phyloP scores from a whole-genome alignment of 805 yeast genomes.

The Teunomyces gatunensis region DNA sequence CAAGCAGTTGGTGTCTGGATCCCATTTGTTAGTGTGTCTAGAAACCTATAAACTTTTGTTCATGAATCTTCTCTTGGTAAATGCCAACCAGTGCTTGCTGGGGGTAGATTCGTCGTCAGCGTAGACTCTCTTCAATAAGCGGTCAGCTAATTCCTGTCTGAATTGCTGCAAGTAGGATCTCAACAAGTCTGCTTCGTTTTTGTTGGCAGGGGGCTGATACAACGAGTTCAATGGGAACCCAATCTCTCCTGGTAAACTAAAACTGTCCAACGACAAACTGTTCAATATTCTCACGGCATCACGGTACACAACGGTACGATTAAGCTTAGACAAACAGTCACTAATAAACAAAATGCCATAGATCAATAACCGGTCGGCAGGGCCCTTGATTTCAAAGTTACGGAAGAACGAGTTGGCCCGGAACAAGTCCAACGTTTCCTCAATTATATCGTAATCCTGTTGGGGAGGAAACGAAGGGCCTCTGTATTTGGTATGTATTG shows the following conservation, averaged over 20 bases:
- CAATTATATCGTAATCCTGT: constrained; percentile 80
- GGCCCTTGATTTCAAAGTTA: constrained; percentile 94
- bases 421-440: constrained; percentile 86
- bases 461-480: constrained; percentile 87
- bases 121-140: constrained; percentile 75
- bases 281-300: constrained; percentile 72
- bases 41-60: constrained; percentile 67
- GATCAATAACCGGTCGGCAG: constrained; percentile 87
- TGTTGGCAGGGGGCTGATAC: constrained; percentile 69
- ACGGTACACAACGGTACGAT: constrained; percentile 43
- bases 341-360: constrained; percentile 90
- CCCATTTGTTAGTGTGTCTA: constrained; percentile 14
- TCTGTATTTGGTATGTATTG: constrained; percentile 77
- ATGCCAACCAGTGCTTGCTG: constrained; percentile 93
- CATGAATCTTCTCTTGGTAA: constrained; percentile 93
- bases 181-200: constrained; percentile 73
- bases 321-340: constrained; percentile 72
- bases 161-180: constrained; percentile 84
- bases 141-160: constrained; percentile 86
- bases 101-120: constrained; percentile 58
- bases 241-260: constrained; percentile 91
- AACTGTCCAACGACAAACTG: constrained; percentile 82
- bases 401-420: constrained; percentile 95
- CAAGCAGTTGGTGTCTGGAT: constrained; percentile 23
- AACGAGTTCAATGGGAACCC: constrained; percentile 89